These are phyloP conservation scores for Pleurotus cornucopiae DNA, from an alignment of 768 basidiomycete genomes.

Conservation along the genomic window DNA sequence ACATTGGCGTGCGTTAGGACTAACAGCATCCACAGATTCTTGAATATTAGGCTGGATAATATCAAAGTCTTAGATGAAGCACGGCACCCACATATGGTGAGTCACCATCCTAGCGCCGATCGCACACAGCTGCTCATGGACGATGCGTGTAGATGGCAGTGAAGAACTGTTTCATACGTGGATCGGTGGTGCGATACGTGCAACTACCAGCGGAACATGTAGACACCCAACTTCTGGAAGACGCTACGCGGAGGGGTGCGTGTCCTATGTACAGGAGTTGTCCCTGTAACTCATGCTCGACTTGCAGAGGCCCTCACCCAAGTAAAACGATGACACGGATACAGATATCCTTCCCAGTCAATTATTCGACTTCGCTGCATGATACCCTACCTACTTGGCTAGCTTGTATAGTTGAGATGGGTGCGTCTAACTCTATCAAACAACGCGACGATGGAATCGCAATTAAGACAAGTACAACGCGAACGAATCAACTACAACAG, in stretches of 20 bases:
- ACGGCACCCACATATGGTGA: slow-evolving; percentile 95
- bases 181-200: slow-evolving; percentile 97
- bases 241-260: slow-evolving; percentile 92
- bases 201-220: slow-evolving; percentile 90
- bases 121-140: neutral
- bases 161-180: slow-evolving; percentile 98
- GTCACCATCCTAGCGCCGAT: slow-evolving; percentile 13
- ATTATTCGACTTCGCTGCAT: too few species aligned
- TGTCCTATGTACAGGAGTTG: neutral
- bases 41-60: slow-evolving; percentile 94
- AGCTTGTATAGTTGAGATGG: too few species aligned
- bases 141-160: slow-evolving; percentile 78
- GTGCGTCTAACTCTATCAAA: too few species aligned
- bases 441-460: too few species aligned
- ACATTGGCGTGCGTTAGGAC: neutral
- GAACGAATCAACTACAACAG: too few species aligned
- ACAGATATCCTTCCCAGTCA: neutral
- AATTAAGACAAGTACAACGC: too few species aligned
- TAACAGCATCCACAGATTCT: slow-evolving; percentile 49
- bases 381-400: too few species aligned
- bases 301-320: slow-evolving; percentile 42
- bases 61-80: slow-evolving; percentile 91
- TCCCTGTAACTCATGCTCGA: neutral
- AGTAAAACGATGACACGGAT: slow-evolving; percentile 31
- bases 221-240: slow-evolving; percentile 92